Conservation (phyloP, 495 filamentous ascomycete species). For the Penicillium cinerascens region DNA sequence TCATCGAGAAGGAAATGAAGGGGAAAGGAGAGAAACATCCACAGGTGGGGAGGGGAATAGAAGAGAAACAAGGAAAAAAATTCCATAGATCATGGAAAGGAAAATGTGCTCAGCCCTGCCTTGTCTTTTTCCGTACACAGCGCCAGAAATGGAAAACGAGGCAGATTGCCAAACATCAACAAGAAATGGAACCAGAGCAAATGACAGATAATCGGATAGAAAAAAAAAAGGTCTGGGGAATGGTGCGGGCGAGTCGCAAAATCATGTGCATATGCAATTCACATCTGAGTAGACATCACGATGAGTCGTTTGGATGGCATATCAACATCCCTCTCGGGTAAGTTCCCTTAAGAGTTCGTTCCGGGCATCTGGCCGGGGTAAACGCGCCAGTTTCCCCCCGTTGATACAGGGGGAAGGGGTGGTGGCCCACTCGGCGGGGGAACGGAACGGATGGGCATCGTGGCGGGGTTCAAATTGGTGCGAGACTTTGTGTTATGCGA, state of each 20-base stretch:
- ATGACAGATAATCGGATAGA: not conserved
- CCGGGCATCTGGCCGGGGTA: constrained; percentile 28
- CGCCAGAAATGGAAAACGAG: not conserved
- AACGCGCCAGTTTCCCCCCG: constrained; percentile 33
- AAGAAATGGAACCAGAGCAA: not conserved
- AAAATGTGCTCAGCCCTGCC: not conserved
- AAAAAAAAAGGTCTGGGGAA: not conserved
- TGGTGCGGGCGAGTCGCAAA: not conserved
- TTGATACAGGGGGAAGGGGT: constrained; percentile 36
- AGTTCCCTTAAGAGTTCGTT: not conserved
- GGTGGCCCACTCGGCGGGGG: constrained; percentile 42
- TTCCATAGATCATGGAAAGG: not conserved
- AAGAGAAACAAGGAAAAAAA: not conserved
- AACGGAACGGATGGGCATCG: constrained; percentile 42
- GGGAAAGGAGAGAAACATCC: not conserved
- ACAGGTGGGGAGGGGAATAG: not conserved
- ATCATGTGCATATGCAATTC: constrained; percentile 10
- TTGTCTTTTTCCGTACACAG: not conserved
- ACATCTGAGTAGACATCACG: constrained; percentile 4
- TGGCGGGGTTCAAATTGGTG: constrained; percentile 34
- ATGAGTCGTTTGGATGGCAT: constrained; percentile 1
- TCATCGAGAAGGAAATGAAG: constrained; percentile 3
- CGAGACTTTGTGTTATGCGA: constrained; percentile 37
- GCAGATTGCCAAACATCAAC: not conserved
- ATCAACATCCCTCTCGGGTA: constrained; percentile 1